These are phyloP conservation scores for Fusarium vanettenii DNA, from an alignment of 2,329 filamentous ascomycete species.

Conservation along the genomic window DNA sequence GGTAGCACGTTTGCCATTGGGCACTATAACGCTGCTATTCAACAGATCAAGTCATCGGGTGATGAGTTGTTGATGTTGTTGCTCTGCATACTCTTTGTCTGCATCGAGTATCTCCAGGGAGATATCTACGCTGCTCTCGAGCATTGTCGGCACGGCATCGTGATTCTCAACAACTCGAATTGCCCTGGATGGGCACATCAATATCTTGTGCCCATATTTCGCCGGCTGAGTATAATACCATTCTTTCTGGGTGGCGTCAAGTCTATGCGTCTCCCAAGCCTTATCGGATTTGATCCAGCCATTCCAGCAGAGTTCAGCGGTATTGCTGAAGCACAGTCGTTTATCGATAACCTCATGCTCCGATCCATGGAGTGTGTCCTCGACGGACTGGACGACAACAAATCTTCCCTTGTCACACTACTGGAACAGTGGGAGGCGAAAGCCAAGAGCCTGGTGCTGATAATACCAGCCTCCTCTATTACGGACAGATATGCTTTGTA, in stretches of 20 bases:
- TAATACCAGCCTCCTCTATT: not conserved
- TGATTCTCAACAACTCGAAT: not conserved
- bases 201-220: conserved; percentile 18
- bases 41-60: not conserved
- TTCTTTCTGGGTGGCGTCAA: conserved; percentile 9
- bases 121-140: conserved; percentile 10
- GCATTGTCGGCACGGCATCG: conserved; percentile 17
- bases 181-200: not conserved
- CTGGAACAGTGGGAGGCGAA: not conserved
- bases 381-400: not conserved
- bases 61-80: conserved; percentile 15
- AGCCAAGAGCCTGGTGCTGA: not conserved
- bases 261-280: not conserved
- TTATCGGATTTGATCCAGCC: not conserved
- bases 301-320: not conserved
- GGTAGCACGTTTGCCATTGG: conserved; percentile 14
- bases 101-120: conserved; percentile 26
- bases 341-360: not conserved
- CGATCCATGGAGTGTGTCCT: not conserved
- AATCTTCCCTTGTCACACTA: not conserved
- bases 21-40: conserved; percentile 24
- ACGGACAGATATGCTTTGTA: not conserved
- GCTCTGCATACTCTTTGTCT: conserved; percentile 24
- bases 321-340: not conserved
- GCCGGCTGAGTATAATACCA: conserved; percentile 12